Evolutionary conservation across 495 filamentous ascomycete genomes (phyloP), one percentile per base, ranked within the genome.

Genomic region (Annulohypoxylon nitens): DNA sequence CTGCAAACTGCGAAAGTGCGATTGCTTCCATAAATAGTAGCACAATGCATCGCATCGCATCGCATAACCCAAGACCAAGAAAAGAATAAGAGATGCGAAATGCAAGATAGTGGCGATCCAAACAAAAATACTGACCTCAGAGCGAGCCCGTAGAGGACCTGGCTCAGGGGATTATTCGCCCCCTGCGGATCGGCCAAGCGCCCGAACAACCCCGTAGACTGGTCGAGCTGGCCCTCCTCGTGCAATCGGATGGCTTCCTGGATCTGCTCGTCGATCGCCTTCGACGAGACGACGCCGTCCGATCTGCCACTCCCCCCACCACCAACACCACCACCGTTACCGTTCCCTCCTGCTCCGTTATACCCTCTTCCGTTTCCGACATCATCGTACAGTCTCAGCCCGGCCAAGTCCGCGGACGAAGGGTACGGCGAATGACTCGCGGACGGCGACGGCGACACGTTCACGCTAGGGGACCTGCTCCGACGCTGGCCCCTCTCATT

Each of bases 231-330:
- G 61, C 96, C 95, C 34, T 83, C 84, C 80, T 99, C 96, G 80
- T 99, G 96, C 64, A 98, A 86, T 75, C 90, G 86, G 80, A 99
- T 98, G n/a, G 97, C 96, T 81, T 96, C 90, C 82, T 97, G 94
- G 64, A 99, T 97, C 82, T 93, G 91, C 34, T 91, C 87, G 86
- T 98, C 87, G 63, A 83, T 84, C 33, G 75, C 79, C 76, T 87
- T 83, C 59, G 81, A 82, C 25, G 81, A 86, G 7, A 86, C 83
- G 6, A 76, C 76, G 57, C 75, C 80, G 61, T 54, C 63, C 73
- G 69, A 68, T 69, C 73, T 59, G 16, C 26, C 60, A 16, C 26
- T 14, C 10, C 58, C 58, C 48, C 60, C 30, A 30, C 30, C 30
- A 30, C 30, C 30, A 30, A 6, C 30, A 30, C 30, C 30, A 30